Percentiles rank a stretch among this genome's conserved stretches.
Conservation (phyloP, 306 rosid genomes). For the Rosa multiflora region DNA sequence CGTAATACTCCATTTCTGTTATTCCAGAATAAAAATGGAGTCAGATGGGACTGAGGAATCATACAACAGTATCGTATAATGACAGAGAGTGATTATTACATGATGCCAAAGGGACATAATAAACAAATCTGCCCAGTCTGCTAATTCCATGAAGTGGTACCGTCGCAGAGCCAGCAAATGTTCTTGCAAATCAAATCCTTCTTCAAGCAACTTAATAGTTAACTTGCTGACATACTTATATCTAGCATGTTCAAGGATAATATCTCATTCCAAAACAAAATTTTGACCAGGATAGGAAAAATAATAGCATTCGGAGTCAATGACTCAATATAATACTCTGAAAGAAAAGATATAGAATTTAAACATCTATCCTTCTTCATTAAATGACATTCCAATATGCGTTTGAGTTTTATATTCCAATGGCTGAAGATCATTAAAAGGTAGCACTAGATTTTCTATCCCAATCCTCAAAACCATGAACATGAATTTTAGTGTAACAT, state of each 20-base stretch:
- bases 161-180: constrained; percentile 85
- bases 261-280: constrained; percentile 23
- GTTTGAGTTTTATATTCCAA: background rate
- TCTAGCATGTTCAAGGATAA: constrained; percentile 61
- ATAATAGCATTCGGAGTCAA: background rate
- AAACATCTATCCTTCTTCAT: background rate
- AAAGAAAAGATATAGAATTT: background rate
- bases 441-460: background rate
- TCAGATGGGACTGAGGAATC: constrained; percentile 22
- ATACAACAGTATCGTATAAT: constrained; percentile 19
- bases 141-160: constrained; percentile 90
- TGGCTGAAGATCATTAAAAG: background rate
- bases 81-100: constrained; percentile 31
- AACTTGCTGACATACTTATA: constrained; percentile 88
- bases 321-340: background rate
- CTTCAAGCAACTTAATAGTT: constrained; percentile 81
- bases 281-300: constrained; percentile 24
- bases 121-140: constrained; percentile 98
- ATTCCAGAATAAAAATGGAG: constrained; percentile 31
- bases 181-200: constrained; percentile 81
- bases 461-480: background rate
- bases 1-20: constrained; percentile 77
- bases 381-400: background rate
- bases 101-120: constrained; percentile 84
- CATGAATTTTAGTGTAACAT: background rate